Conservation (phyloP, 257 asterid species). For the Eustoma russellianum region DNA sequence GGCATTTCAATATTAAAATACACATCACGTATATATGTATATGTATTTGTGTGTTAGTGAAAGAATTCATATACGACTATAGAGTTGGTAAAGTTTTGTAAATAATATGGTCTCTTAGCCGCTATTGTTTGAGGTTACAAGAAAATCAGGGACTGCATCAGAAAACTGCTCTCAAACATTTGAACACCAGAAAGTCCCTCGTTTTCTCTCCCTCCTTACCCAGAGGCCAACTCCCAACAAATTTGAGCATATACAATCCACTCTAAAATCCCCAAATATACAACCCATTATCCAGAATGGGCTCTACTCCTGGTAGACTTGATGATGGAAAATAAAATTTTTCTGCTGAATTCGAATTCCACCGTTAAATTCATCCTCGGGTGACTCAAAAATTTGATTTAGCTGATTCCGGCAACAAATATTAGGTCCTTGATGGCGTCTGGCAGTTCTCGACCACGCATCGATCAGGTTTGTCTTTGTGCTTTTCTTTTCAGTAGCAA, state of each 20-base stretch:
- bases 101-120: too few relatives aligned
- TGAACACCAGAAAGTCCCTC: conserved; percentile 5
- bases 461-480: conserved; percentile 44
- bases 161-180: conserved; percentile 9
- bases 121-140: too few relatives aligned
- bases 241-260: too few relatives aligned
- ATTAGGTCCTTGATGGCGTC: conserved; percentile 14
- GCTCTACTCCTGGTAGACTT: conserved; percentile 1
- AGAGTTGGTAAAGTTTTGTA: too few relatives aligned
- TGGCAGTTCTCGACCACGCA: conserved; percentile 21
- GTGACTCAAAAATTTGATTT: not conserved
- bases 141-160: conserved; percentile 1
- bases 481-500: not conserved
- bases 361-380: not conserved
- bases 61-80: too few relatives aligned
- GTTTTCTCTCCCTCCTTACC: not conserved
- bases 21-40: too few relatives aligned
- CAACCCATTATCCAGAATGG: not conserved
- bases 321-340: not conserved
- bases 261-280: too few relatives aligned
- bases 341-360: not conserved
- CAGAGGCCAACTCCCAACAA: too few relatives aligned
- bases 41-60: too few relatives aligned
- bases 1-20: too few relatives aligned
- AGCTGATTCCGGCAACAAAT: not conserved